Conservation (phyloP, 306 rosid species). For the Castanospermum australe region DNA sequence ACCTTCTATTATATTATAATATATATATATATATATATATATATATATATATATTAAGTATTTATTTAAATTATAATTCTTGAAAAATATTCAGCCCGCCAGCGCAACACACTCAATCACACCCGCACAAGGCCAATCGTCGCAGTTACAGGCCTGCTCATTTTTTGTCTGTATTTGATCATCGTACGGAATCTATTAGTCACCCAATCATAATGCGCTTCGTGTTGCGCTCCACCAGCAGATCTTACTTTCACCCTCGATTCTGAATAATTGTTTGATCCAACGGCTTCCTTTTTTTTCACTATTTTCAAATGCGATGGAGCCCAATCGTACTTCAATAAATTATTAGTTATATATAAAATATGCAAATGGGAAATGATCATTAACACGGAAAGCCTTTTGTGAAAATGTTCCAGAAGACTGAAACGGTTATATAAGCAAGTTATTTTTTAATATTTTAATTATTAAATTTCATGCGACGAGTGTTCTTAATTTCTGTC, state of each 20-base stretch:
- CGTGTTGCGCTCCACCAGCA: not conserved
- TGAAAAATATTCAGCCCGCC: conserved; percentile 56
- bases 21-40: not conserved
- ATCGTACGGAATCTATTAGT: not conserved
- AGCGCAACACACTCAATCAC: conserved; percentile 27
- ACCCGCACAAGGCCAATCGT: conserved; percentile 17
- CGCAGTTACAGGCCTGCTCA: conserved; percentile 33
- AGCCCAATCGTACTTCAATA: not conserved
- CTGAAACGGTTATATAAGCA: no score
- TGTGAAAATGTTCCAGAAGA: no score
- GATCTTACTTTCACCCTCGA: not conserved
- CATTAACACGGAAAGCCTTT: no score
- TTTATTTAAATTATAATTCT: not conserved
- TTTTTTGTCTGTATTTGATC: conserved; percentile 11
- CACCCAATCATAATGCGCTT: not conserved
- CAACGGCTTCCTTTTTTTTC: not conserved
- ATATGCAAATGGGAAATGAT: no score
- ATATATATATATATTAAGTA: not conserved
- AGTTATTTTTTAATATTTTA: no score
- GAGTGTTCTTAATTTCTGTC: no score
- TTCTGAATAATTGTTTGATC: not conserved
- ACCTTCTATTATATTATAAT: no score
- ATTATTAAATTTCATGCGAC: no score
- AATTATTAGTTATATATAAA: not conserved
- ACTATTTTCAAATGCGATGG: no score